Percentiles rank a stretch among this genome's conserved stretches.
phyloP scores from a whole-genome alignment of 495 filamentous ascomycete species.

The Schizothecium vesticola region DNA sequence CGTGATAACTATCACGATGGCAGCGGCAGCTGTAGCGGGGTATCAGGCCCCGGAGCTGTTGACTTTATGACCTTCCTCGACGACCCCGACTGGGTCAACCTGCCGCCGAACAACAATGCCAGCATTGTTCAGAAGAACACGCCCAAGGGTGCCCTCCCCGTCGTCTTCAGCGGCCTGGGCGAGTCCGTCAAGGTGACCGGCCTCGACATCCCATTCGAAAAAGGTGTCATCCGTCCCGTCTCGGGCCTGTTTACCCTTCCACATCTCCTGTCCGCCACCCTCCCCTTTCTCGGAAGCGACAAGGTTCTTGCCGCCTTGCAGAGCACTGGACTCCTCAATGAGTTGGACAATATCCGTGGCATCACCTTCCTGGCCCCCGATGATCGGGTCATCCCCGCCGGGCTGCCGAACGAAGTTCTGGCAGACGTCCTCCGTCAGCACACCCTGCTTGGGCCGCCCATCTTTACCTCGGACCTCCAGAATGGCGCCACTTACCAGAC shows the following conservation, averaged over 20 bases:
- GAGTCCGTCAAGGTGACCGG: conserved; percentile 6
- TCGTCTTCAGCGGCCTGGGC: conserved; percentile 8
- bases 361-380: conserved; percentile 11
- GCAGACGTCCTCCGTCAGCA: conserved; percentile 7
- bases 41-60: not conserved
- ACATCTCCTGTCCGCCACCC: not conserved
- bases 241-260: conserved; percentile 10
- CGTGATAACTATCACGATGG: not conserved
- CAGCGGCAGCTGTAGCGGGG: not conserved
- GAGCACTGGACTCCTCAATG: not conserved
- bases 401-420: not conserved
- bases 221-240: conserved; percentile 9
- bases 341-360: conserved; percentile 3
- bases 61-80: conserved; percentile 9
- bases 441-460: conserved; percentile 1
- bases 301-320: conserved; percentile 28
- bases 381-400: not conserved
- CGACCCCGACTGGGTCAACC: conserved; percentile 7
- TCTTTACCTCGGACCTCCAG: conserved; percentile 10
- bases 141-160: conserved; percentile 3
- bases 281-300: conserved; percentile 6
- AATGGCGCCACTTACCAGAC: conserved; percentile 11
- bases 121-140: conserved; percentile 12
- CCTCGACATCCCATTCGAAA: conserved; percentile 9
- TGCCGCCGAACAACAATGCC: conserved; percentile 8